Conservation (phyloP, 495 filamentous ascomycete genomes). For the Saxophila tyrrhenica region DNA sequence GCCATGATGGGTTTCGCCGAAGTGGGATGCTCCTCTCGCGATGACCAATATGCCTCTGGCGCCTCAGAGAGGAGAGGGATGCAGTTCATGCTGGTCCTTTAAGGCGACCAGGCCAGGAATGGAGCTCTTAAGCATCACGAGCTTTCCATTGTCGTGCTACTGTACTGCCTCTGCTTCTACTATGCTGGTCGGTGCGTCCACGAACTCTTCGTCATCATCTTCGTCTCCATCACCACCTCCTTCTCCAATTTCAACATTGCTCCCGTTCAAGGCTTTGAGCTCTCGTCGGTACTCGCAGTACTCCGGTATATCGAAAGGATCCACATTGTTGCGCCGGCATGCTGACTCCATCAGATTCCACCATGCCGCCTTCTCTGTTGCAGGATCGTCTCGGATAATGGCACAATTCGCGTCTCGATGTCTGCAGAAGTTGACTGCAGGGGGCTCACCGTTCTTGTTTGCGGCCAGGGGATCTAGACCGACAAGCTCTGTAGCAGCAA, state of each 20-base stretch:
- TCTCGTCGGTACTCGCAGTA: neutral
- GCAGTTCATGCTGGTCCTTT: too few relatives aligned
- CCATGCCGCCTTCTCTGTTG: neutral
- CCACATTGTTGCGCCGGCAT: neutral
- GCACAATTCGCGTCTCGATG: neutral
- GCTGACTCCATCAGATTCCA: neutral
- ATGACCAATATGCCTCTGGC: neutral
- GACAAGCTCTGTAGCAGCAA: neutral
- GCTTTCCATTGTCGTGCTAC: too few relatives aligned
- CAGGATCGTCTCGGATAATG: neutral
- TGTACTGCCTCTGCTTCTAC: neutral
- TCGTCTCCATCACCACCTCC: neutral
- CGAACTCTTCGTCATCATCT: neutral
- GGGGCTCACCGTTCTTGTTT: neutral
- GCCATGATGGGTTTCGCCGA: too few relatives aligned
- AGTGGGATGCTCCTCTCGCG: too few relatives aligned
- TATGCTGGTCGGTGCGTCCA: neutral
- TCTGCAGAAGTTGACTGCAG: neutral
- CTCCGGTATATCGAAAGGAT: neutral
- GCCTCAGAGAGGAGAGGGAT: too few relatives aligned
- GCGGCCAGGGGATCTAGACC: neutral
- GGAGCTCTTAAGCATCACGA: too few relatives aligned
- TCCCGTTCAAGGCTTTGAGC: too few relatives aligned
- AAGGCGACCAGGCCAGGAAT: too few relatives aligned
- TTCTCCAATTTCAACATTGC: too few relatives aligned